Percentiles rank a stretch among this genome's conserved stretches.
Evolutionary conservation across 208 protist genomes (phyloP).

Genomic region (Crithidia acanthocephali): DNA sequence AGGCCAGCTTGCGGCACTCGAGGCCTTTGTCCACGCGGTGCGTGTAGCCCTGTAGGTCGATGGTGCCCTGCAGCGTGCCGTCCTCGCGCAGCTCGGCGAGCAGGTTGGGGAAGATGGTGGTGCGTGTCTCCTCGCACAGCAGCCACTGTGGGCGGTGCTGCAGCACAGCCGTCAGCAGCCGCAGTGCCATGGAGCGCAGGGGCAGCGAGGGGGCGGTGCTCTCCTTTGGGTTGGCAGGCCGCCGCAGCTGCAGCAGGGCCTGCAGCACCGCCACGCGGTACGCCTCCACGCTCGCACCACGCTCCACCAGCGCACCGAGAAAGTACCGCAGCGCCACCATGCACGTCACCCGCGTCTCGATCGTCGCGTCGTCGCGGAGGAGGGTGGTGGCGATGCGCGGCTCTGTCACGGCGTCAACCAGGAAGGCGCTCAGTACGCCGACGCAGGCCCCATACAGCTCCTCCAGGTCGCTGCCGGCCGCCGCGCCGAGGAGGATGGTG

Average conservation of each 20-base stretch:
- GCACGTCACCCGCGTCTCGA: slow-evolving; percentile 32
- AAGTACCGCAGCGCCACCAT: slow-evolving; percentile 40
- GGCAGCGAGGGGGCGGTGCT: slow-evolving; percentile 33
- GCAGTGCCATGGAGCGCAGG: slow-evolving; percentile 35
- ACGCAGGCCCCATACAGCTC: slow-evolving; percentile 44
- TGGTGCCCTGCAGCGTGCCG: slow-evolving; percentile 50
- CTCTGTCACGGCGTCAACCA: slow-evolving; percentile 1
- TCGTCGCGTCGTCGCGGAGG: slow-evolving; percentile 8
- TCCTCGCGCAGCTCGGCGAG: slow-evolving; percentile 36
- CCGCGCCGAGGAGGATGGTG: slow-evolving; percentile 36
- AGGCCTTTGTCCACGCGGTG: slow-evolving; percentile 94
- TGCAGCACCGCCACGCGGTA: slow-evolving; percentile 20
- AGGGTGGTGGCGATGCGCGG: slow-evolving; percentile 25
- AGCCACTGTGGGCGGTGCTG: slow-evolving; percentile 44
- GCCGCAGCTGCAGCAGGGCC: slow-evolving; percentile 27
- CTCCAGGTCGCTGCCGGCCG: slow-evolving; percentile 22
- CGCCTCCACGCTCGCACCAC: slow-evolving; percentile 19
- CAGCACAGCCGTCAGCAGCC: slow-evolving; percentile 46
- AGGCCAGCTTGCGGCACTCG: slow-evolving; percentile 94
- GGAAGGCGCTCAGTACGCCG: slow-evolving; percentile 37
- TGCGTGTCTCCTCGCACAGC: slow-evolving; percentile 31
- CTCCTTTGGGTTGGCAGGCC: slow-evolving; percentile 20
- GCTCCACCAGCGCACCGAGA: slow-evolving; percentile 23
- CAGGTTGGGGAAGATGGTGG: slow-evolving; percentile 30
- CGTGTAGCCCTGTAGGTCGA: slow-evolving; percentile 95